These are phyloP conservation scores for Fusarium guadeloupense DNA, from an alignment of 2,329 filamentous ascomycete genomes.

Conservation along the genomic window DNA sequence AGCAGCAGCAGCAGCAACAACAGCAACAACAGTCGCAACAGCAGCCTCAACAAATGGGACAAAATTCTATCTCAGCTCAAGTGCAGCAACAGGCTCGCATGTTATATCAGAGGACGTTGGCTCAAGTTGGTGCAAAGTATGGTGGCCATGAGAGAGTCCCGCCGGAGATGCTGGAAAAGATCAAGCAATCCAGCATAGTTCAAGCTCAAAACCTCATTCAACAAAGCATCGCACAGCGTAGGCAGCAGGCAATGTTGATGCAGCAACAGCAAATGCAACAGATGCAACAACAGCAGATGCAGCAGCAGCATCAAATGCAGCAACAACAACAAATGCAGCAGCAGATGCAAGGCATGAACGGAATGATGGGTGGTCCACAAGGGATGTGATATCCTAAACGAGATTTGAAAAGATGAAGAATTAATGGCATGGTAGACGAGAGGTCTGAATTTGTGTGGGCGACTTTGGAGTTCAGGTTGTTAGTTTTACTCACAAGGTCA, in stretches of 20 bases:
- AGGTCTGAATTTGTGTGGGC: conserved; percentile 8
- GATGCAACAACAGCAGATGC: conserved; percentile 34
- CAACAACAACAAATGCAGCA: conserved; percentile 36
- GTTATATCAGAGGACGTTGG: conserved; percentile 54
- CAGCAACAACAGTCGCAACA: conserved; percentile 48
- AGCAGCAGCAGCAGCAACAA: conserved; percentile 48
- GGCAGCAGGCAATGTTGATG: conserved; percentile 45
- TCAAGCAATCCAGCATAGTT: conserved; percentile 54
- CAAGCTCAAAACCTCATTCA: conserved; percentile 52
- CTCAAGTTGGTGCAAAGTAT: conserved; percentile 47
- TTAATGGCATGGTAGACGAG: conserved; percentile 17
- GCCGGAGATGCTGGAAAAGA: conserved; percentile 54
- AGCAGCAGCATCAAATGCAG: conserved; percentile 43
- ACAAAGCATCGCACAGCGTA: conserved; percentile 45
- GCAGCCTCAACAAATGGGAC: conserved; percentile 44
- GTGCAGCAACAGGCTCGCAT: conserved; percentile 47
- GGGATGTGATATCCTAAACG: conserved; percentile 52
- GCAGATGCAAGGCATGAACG: conserved; percentile 45
- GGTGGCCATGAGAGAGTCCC: conserved; percentile 58
- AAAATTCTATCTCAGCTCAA: conserved; percentile 45
- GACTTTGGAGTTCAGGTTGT: conserved; percentile 34
- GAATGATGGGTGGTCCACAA: conserved; percentile 63
- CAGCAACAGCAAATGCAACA: conserved; percentile 44
- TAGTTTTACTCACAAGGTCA: conserved; percentile 14
- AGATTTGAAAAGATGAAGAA: conserved; percentile 2